A percentile compares a stretch with the other conserved stretches of the same genome.
Evolutionary conservation across 2,329 filamentous ascomycete species (phyloP).

Genomic region (Botrytis sinoallii): DNA sequence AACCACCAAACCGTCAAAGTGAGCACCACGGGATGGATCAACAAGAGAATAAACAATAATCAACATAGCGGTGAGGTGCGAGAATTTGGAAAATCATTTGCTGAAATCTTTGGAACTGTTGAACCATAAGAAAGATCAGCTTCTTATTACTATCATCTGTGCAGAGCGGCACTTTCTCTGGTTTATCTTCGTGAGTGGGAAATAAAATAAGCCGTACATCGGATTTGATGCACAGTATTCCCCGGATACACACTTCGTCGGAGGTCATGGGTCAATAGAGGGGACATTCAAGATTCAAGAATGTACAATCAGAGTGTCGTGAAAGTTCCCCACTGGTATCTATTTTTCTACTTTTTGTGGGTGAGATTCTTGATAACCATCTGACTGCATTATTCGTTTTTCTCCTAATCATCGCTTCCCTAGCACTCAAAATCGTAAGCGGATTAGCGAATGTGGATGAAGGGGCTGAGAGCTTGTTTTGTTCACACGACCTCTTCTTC

Average conservation of each 20-base stretch:
- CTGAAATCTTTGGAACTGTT: background rate
- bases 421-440: background rate
- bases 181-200: background rate
- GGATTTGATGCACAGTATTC: background rate
- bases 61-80: slow-evolving; percentile 12
- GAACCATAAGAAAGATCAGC: background rate
- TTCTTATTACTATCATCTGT: background rate
- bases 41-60: background rate
- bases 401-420: slow-evolving; percentile 2
- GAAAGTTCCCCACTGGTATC: background rate
- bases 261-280: background rate
- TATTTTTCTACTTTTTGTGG: background rate
- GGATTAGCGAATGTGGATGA: slow-evolving; percentile 9
- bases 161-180: background rate
- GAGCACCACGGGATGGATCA: slow-evolving; percentile 6
- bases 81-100: background rate
- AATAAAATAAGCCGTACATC: background rate
- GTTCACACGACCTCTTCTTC: slow-evolving; percentile 5
- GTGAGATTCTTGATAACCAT: background rate
- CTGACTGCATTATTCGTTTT: background rate
- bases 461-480: slow-evolving; percentile 3
- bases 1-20: background rate
- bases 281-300: background rate
- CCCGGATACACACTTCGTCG: background rate
- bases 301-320: background rate